phyloP scores from a whole-genome alignment of 2,329 filamentous ascomycete species.

The Aspergillus proliferans region DNA sequence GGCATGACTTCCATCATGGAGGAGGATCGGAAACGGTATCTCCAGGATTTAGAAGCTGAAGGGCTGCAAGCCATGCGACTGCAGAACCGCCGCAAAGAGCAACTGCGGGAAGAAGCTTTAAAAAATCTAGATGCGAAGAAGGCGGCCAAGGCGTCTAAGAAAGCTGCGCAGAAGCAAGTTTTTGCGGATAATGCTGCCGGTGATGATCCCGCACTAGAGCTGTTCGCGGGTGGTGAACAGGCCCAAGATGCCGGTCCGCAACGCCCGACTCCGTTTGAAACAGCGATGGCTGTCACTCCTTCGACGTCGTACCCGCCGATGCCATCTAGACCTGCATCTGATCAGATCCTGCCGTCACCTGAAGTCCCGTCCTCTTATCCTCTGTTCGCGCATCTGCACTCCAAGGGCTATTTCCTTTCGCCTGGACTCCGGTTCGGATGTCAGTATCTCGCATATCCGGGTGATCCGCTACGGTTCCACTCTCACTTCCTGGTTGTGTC shows the following conservation, averaged over 20 bases:
- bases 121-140: constrained; percentile 43
- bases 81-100: constrained; percentile 43
- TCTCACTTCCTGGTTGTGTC: constrained; percentile 87
- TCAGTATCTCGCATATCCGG: constrained; percentile 89
- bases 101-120: constrained; percentile 45
- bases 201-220: constrained; percentile 12
- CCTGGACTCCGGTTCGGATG: constrained; percentile 92
- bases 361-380: constrained; percentile 55
- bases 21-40: constrained; percentile 56
- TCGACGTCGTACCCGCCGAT: constrained; percentile 46
- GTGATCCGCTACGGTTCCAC: constrained; percentile 89
- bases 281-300: constrained; percentile 40
- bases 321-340: constrained; percentile 23
- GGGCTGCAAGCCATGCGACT: constrained; percentile 45
- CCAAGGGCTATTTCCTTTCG: constrained; percentile 75
- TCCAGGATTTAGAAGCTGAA: constrained; percentile 51
- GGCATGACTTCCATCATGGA: constrained; percentile 55
- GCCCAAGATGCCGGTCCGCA: constrained; percentile 8
- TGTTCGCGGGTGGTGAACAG: constrained; percentile 17
- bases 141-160: constrained; percentile 18
- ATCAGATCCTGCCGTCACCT: constrained; percentile 24
- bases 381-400: constrained; percentile 74
- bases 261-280: constrained; percentile 10
- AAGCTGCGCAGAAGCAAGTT: constrained; percentile 12
- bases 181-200: constrained; percentile 6